Evolutionary conservation across 2,329 filamentous ascomycete genomes (phyloP).

Genomic region (Aspergillus phoenicis): DNA sequence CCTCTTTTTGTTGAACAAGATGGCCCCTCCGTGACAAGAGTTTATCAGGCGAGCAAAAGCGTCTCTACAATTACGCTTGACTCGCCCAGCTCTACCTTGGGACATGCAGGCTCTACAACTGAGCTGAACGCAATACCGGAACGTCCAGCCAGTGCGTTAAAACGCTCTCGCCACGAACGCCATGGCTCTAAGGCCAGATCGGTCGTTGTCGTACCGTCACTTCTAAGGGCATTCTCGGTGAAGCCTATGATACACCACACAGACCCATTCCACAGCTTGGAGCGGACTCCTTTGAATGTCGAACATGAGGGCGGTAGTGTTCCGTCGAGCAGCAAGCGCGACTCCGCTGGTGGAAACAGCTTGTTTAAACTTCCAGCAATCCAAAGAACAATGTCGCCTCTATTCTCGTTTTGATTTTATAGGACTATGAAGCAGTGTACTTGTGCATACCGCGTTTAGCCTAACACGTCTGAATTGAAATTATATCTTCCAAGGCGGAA

Average conservation of each 20-base stretch:
- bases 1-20: slow-evolving; percentile 26
- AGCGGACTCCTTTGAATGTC: neutral
- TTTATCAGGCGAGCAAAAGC: slow-evolving; percentile 16
- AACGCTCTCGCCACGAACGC: slow-evolving; percentile 6
- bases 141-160: slow-evolving; percentile 5
- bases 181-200: slow-evolving; percentile 17
- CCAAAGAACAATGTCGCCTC: slow-evolving; percentile 18
- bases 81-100: neutral
- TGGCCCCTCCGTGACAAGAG: slow-evolving; percentile 16
- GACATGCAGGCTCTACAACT: neutral
- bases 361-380: slow-evolving; percentile 21
- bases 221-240: slow-evolving; percentile 15
- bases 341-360: neutral
- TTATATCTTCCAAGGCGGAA: neutral
- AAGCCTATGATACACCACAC: slow-evolving; percentile 3
- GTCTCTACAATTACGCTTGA: slow-evolving; percentile 7
- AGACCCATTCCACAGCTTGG: neutral
- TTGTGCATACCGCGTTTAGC: neutral
- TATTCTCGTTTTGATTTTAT: slow-evolving; percentile 15
- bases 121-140: neutral
- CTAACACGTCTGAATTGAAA: neutral
- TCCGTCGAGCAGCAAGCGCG: neutral
- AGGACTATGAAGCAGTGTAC: neutral
- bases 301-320: neutral
- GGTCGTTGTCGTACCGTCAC: slow-evolving; percentile 20